Evolutionary conservation across 225 moss, liverwort and hornwort genomes (phyloP).

Genomic region (Marchantia polymorpha): DNA sequence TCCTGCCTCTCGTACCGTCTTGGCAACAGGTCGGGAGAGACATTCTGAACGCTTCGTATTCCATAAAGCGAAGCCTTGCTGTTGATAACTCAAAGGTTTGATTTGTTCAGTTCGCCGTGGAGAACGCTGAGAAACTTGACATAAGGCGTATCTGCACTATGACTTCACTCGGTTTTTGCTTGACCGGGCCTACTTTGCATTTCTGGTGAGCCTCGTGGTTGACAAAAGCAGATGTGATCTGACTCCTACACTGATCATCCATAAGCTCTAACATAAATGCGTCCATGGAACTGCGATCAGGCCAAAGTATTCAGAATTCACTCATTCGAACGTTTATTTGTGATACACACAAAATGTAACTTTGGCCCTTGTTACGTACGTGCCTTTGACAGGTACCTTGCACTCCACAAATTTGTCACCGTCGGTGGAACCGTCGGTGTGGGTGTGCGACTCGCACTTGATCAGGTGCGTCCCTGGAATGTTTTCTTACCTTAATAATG

Average conservation of each 20-base stretch:
- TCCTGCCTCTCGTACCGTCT: not conserved
- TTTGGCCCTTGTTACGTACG: not conserved
- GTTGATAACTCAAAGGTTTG: not conserved
- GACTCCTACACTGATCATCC: not conserved
- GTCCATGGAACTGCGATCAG: not conserved
- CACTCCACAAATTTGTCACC: conserved; percentile 35
- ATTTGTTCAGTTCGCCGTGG: conserved; percentile 32
- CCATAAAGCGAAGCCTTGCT: not conserved
- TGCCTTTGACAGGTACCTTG: conserved; percentile 28
- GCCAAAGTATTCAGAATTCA: not conserved
- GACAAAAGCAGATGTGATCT: not conserved
- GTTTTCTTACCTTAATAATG: not conserved
- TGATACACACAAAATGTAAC: not conserved
- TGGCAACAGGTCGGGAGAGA: not conserved
- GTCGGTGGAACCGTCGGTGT: conserved; percentile 37
- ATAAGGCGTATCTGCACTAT: conserved; percentile 31
- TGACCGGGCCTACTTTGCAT: conserved; percentile 46
- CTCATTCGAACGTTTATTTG: not conserved
- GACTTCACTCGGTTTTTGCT: conserved; percentile 41
- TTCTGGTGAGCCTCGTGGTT: conserved; percentile 28
- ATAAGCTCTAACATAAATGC: too few species aligned
- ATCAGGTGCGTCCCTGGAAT: conserved; percentile 25
- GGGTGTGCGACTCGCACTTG: conserved; percentile 37
- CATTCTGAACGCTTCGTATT: not conserved
- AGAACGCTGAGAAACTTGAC: conserved; percentile 31